phyloP scores from a whole-genome alignment of 2,329 filamentous ascomycete species.

The Neodidymelliopsis sp. region DNA sequence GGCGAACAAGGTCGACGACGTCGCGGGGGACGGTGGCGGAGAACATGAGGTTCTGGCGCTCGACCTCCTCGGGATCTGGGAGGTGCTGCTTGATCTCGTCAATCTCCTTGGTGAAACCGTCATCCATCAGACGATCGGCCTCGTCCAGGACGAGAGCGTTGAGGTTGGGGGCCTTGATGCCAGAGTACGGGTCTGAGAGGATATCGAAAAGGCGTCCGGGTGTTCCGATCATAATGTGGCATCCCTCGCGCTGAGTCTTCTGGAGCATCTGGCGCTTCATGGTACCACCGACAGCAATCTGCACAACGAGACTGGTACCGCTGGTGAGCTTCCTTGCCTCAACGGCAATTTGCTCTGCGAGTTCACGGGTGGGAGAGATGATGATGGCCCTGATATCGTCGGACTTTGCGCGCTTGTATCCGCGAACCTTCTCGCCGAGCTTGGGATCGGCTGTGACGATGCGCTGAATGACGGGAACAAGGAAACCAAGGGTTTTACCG shows the following conservation, averaged over 20 bases:
- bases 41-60: constrained; percentile 91
- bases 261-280: constrained; percentile 73
- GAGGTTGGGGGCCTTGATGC: constrained; percentile 69
- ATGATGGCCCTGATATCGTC: constrained; percentile 66
- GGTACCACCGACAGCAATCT: constrained; percentile 91
- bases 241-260: constrained; percentile 75
- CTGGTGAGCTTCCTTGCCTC: constrained; percentile 75
- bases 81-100: constrained; percentile 60
- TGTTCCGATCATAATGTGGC: constrained; percentile 88
- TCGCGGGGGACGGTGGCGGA: constrained; percentile 89
- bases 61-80: constrained; percentile 67
- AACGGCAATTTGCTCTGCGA: constrained; percentile 69
- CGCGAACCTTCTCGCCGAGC: constrained; percentile 59
- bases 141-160: constrained; percentile 70
- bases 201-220: constrained; percentile 88
- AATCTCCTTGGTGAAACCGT: constrained; percentile 60
- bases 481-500: constrained; percentile 93
- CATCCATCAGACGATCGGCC: constrained; percentile 71
- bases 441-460: constrained; percentile 71
- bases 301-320: constrained; percentile 72
- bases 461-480: constrained; percentile 83
- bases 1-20: constrained; percentile 79
- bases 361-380: constrained; percentile 68
- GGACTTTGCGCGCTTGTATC: constrained; percentile 52
- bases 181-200: constrained; percentile 68